A percentile compares a stretch with the other conserved stretches of the same genome.
phyloP scores from a whole-genome alignment of 1,284 basidiomycete genomes.

The Moesziomyces antarcticus region DNA sequence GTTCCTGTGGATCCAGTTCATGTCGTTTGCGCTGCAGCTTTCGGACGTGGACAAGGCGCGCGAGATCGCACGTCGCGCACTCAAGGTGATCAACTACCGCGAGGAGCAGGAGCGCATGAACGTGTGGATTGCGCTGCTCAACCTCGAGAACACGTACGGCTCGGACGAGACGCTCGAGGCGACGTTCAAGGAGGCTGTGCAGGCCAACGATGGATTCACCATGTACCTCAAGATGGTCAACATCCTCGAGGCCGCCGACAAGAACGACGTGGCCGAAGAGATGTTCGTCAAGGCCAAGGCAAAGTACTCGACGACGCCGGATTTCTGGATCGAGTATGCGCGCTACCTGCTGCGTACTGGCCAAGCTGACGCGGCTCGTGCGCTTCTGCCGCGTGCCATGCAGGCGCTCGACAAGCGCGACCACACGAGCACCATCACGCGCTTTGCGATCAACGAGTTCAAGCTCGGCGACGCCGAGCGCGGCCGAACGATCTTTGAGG shows the following conservation, averaged over 20 bases:
- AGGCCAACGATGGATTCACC: constrained; percentile 91
- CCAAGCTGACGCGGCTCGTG: constrained; percentile 82
- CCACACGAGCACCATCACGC: constrained; percentile 92
- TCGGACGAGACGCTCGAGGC: constrained; percentile 76
- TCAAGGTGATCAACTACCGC: constrained; percentile 86
- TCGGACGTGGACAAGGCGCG: constrained; percentile 95
- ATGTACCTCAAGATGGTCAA: constrained; percentile 84
- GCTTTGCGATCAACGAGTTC: constrained; percentile 95
- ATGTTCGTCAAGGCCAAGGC: constrained; percentile 71
- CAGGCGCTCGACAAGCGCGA: constrained; percentile 94
- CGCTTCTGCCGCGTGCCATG: constrained; percentile 85
- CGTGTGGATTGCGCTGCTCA: constrained; percentile 96
- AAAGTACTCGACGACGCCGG: constrained; percentile 90
- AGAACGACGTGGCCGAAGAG: constrained; percentile 69
- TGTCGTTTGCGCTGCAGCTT: constrained; percentile 96
- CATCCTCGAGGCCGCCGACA: constrained; percentile 85
- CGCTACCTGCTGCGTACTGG: constrained; percentile 79
- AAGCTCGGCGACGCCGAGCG: constrained; percentile 92
- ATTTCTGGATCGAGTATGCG: constrained; percentile 89
- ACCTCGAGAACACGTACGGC: constrained; percentile 96
- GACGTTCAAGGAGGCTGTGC: constrained; percentile 88
- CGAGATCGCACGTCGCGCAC: constrained; percentile 85
- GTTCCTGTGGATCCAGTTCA: constrained; percentile 98
- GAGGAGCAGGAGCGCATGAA: constrained; percentile 97
- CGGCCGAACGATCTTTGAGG: constrained; percentile 95